These are phyloP conservation scores for Quercus gilva DNA, from an alignment of 306 rosid genomes.

Conservation along the genomic window DNA sequence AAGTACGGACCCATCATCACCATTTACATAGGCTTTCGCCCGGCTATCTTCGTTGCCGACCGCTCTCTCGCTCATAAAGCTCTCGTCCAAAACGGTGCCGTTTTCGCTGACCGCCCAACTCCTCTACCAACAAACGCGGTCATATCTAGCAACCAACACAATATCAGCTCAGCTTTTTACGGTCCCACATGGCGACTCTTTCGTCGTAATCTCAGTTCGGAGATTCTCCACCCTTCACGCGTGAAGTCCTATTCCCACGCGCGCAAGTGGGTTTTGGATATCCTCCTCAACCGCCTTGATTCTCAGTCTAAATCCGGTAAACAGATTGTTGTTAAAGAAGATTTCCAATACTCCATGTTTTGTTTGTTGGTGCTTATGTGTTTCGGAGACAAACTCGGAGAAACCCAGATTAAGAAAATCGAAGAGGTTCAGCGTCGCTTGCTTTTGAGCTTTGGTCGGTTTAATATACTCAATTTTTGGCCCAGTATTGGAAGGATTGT, in stretches of 20 bases:
- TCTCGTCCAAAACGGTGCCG: no score
- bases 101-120: conserved; percentile 27
- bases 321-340: background rate
- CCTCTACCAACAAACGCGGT: background rate
- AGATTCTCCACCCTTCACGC: conserved; percentile 34
- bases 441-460: background rate
- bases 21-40: background rate
- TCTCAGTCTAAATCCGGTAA: background rate
- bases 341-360: background rate
- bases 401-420: background rate
- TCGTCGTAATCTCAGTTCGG: conserved; percentile 41
- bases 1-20: background rate
- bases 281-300: conserved; percentile 18
- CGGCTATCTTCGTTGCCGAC: background rate
- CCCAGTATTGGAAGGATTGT: background rate
- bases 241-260: conserved; percentile 21
- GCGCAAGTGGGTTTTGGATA: conserved; percentile 27
- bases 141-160: conserved; percentile 5
- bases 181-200: conserved; percentile 41
- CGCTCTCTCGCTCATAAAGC: no score
- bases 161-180: conserved; percentile 28
- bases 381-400: background rate
- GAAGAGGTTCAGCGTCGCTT: background rate
- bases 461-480: background rate
- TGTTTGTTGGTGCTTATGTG: background rate